Evolutionary conservation across 306 rosid genomes (phyloP).

Genomic region (Boehmeria nivea): DNA sequence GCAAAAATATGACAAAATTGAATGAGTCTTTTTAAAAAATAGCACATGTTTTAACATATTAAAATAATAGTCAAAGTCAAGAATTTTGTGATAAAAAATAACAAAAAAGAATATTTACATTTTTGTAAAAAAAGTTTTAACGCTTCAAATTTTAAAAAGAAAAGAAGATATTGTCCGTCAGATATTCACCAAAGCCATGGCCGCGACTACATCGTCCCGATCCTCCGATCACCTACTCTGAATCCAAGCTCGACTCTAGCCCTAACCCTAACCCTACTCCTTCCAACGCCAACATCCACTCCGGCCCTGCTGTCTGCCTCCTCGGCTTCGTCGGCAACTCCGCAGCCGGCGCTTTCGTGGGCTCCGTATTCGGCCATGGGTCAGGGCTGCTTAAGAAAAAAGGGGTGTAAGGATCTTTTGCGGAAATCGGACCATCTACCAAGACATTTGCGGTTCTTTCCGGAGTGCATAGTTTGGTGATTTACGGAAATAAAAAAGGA

Average conservation of each 20-base stretch:
- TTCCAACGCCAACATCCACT: constrained; percentile 30
- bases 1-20: no score
- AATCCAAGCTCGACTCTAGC: constrained; percentile 23
- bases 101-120: no score
- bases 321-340: constrained; percentile 70
- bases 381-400: constrained; percentile 81
- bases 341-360: constrained; percentile 85
- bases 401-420: constrained; percentile 88
- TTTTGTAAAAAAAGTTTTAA: no score
- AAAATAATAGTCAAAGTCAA: no score
- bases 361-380: constrained; percentile 92
- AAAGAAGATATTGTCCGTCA: background rate
- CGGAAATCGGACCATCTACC: constrained; percentile 78
- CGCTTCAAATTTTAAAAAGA: no score
- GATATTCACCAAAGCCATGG: constrained; percentile 33
- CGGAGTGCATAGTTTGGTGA: constrained; percentile 95
- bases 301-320: constrained; percentile 62
- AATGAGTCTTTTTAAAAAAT: no score
- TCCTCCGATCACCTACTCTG: constrained; percentile 39
- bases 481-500: constrained; percentile 99
- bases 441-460: constrained; percentile 98
- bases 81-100: no score
- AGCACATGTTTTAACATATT: no score
- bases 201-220: constrained; percentile 33
- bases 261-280: constrained; percentile 40